Evolutionary conservation across 192 early-diverging fungal species (phyloP).

Genomic region (Spizellomyces sp.): DNA sequence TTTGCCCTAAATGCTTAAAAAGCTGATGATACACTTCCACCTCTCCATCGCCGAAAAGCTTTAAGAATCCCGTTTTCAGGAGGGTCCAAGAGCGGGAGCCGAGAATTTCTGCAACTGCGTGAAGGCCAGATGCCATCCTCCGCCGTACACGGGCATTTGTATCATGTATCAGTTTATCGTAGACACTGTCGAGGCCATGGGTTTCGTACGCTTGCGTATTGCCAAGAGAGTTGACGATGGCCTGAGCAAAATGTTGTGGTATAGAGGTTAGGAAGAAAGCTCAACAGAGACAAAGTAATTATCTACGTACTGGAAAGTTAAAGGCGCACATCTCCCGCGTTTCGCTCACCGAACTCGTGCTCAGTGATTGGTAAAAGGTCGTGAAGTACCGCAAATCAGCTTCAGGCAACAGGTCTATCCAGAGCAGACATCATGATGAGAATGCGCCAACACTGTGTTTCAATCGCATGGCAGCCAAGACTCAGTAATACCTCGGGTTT

Average conservation of each 20-base stretch:
- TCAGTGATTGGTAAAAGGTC: conserved; percentile 42
- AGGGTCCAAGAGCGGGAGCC: conserved; percentile 21
- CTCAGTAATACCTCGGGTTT: conserved; percentile 29
- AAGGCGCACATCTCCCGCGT: conserved; percentile 46
- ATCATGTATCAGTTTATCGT: conserved; percentile 37
- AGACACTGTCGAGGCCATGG: conserved; percentile 39
- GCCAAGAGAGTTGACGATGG: too few species aligned
- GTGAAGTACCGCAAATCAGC: conserved; percentile 40
- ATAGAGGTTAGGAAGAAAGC: background rate
- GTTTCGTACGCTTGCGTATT: conserved; percentile 27
- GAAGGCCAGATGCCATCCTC: conserved; percentile 42
- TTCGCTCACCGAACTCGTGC: conserved; percentile 27
- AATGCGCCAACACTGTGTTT: too few species aligned
- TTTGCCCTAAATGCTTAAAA: conserved; percentile 33
- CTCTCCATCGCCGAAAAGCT: conserved; percentile 37
- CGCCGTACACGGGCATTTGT: conserved; percentile 29
- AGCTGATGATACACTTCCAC: conserved; percentile 40
- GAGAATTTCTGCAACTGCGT: conserved; percentile 39
- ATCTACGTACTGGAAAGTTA: conserved; percentile 50
- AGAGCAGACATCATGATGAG: background rate
- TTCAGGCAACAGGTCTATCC: conserved; percentile 42
- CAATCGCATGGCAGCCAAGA: too few species aligned
- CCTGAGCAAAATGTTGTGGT: too few species aligned
- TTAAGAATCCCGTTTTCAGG: conserved; percentile 37
- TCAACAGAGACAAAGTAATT: conserved; percentile 4